Evolutionary conservation across 164 flowering plant genomes (phyloP).

Genomic region (Chimonanthus praecox): DNA sequence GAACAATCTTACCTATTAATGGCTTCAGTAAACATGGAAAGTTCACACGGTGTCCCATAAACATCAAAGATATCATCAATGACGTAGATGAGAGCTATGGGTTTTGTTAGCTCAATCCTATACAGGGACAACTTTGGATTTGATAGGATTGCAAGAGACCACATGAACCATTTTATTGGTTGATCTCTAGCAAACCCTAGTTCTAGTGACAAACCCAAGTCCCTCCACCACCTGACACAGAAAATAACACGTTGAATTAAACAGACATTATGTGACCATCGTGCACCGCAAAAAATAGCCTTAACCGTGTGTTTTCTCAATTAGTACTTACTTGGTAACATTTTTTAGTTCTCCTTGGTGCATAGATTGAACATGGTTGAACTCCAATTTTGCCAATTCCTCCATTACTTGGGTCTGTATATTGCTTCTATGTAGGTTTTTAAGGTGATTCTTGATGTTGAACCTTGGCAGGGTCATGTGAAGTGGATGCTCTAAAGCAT

Average conservation of each 20-base stretch:
- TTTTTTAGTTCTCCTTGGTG: slow-evolving; percentile 9
- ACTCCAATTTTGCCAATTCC: slow-evolving; percentile 21
- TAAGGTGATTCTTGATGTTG: slow-evolving; percentile 8
- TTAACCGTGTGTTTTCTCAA: too few species aligned
- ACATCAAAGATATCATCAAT: slow-evolving; percentile 66
- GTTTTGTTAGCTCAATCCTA: slow-evolving; percentile 45
- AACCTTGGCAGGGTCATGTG: slow-evolving; percentile 13
- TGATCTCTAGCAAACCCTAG: slow-evolving; percentile 44
- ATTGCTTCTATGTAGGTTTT: neutral
- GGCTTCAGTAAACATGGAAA: slow-evolving; percentile 44
- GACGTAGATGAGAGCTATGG: slow-evolving; percentile 39
- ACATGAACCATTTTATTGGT: slow-evolving; percentile 52
- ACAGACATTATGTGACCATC: neutral
- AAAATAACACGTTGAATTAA: neutral
- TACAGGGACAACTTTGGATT: slow-evolving; percentile 32
- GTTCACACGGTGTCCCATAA: slow-evolving; percentile 42
- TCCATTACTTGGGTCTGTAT: neutral
- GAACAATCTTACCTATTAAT: slow-evolving; percentile 31
- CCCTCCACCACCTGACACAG: slow-evolving; percentile 53
- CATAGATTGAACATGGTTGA: slow-evolving; percentile 8
- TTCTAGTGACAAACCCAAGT: slow-evolving; percentile 30
- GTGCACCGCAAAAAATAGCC: too few species aligned
- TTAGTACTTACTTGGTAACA: neutral
- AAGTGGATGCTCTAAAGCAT: slow-evolving; percentile 13
- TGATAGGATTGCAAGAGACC: slow-evolving; percentile 28